Conservation (phyloP, 805 yeast species). For the Kazachstania psychrophila region DNA sequence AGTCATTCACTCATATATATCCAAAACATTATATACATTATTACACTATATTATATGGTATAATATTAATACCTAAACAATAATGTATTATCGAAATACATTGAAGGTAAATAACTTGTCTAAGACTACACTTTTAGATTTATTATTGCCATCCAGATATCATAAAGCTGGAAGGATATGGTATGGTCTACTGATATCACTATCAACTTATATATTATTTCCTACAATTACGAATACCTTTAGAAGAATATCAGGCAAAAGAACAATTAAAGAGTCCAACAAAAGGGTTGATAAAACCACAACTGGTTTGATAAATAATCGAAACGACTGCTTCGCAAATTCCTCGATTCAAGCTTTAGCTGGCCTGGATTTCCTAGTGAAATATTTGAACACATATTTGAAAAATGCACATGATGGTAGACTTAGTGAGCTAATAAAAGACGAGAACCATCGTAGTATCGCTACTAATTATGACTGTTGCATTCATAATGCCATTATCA, state of each 20-base stretch:
- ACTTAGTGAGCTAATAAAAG: no score
- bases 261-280: neutral
- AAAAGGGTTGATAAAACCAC: conserved; percentile 64
- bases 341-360: conserved; percentile 75
- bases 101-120: no score
- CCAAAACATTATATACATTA: no score
- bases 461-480: conserved; percentile 21
- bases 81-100: no score
- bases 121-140: no score
- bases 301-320: conserved; percentile 71
- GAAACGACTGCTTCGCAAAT: conserved; percentile 91
- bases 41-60: no score
- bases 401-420: no score
- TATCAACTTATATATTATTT: neutral
- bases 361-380: conserved; percentile 48
- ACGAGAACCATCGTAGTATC: neutral
- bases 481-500: conserved; percentile 49
- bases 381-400: conserved; percentile 36
- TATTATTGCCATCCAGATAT: no score
- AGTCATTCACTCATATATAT: no score
- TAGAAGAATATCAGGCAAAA: neutral
- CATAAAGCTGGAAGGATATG: neutral
- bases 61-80: no score
- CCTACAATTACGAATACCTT: neutral
- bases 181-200: neutral